Percentiles rank a stretch among this genome's conserved stretches.
phyloP scores from a whole-genome alignment of 2,329 filamentous ascomycete species.

The Colletotrichum brevisporum region DNA sequence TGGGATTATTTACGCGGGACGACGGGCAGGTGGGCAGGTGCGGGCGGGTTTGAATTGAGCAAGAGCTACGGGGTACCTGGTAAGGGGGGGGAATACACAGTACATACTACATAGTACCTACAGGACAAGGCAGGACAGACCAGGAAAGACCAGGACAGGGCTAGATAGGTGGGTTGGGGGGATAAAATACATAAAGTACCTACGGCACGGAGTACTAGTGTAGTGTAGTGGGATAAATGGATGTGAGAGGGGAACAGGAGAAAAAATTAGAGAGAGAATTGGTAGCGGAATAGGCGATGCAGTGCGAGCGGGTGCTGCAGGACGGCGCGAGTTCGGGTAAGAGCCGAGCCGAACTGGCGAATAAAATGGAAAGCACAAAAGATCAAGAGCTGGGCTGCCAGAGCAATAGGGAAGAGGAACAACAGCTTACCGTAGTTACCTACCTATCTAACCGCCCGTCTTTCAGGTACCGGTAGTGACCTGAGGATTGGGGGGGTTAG shows the following conservation, averaged over 20 bases:
- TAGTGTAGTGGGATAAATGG: too few species aligned
- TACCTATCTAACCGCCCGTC: too few species aligned
- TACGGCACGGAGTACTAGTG: too few species aligned
- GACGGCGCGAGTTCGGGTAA: conserved; percentile 31
- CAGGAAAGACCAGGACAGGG: too few species aligned
- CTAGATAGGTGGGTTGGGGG: too few species aligned
- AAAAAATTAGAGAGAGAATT: conserved; percentile 2
- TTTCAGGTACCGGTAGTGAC: too few species aligned
- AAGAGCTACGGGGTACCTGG: neutral
- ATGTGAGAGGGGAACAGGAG: neutral
- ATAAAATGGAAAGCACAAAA: neutral
- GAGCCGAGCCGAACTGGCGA: conserved; percentile 24
- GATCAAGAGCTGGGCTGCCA: neutral
- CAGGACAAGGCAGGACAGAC: neutral
- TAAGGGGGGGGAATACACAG: neutral
- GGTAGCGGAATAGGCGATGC: conserved; percentile 1
- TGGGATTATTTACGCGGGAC: neutral
- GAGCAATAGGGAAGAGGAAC: too few species aligned
- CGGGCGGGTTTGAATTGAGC: neutral
- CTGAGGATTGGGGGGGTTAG: too few species aligned
- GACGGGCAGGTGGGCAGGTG: neutral
- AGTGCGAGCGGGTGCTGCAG: neutral
- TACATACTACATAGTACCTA: too few species aligned
- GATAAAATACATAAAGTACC: too few species aligned
- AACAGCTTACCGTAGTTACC: too few species aligned